Evolutionary conservation across 2,329 filamentous ascomycete genomes (phyloP).

Genomic region (Geosmithia morbida): DNA sequence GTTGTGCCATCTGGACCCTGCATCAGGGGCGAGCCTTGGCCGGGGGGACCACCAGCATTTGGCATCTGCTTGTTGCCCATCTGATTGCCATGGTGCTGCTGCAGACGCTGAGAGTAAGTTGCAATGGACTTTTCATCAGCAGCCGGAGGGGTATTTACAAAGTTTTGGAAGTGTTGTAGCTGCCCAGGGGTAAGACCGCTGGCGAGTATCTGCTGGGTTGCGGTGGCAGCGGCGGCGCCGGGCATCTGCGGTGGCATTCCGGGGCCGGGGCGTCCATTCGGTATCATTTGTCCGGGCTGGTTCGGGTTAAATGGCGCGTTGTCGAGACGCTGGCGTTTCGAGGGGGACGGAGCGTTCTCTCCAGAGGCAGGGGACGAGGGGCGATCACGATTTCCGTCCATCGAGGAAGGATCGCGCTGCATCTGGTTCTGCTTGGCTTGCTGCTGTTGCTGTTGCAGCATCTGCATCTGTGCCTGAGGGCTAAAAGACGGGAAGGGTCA

Average conservation of each 20-base stretch:
- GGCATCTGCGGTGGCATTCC: conserved; percentile 58
- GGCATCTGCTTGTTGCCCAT: conserved; percentile 72
- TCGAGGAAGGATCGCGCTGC: conserved; percentile 75
- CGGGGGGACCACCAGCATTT: conserved; percentile 54
- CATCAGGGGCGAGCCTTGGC: conserved; percentile 76
- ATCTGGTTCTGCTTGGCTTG: conserved; percentile 66
- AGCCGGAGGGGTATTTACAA: conserved; percentile 37
- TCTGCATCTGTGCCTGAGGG: conserved; percentile 60
- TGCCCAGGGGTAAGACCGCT: conserved; percentile 63
- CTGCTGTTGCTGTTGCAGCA: conserved; percentile 49
- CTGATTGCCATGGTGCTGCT: conserved; percentile 67
- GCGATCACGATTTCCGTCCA: conserved; percentile 71
- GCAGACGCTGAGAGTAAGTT: conserved; percentile 73
- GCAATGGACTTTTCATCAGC: conserved; percentile 74
- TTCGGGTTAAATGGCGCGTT: conserved; percentile 58
- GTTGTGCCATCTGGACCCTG: conserved; percentile 51
- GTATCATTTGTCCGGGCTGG: conserved; percentile 49
- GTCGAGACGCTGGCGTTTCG: conserved; percentile 73
- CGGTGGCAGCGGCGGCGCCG: conserved; percentile 29
- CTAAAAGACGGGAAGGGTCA: conserved; percentile 26
- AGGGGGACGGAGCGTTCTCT: conserved; percentile 84
- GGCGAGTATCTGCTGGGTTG: conserved; percentile 44
- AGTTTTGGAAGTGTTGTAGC: conserved; percentile 63
- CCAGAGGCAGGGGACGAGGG: conserved; percentile 69
- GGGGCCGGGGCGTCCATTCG: conserved; percentile 56